phyloP scores from a whole-genome alignment of 2,329 filamentous ascomycete genomes.

The Colletotrichum euphorbiae region DNA sequence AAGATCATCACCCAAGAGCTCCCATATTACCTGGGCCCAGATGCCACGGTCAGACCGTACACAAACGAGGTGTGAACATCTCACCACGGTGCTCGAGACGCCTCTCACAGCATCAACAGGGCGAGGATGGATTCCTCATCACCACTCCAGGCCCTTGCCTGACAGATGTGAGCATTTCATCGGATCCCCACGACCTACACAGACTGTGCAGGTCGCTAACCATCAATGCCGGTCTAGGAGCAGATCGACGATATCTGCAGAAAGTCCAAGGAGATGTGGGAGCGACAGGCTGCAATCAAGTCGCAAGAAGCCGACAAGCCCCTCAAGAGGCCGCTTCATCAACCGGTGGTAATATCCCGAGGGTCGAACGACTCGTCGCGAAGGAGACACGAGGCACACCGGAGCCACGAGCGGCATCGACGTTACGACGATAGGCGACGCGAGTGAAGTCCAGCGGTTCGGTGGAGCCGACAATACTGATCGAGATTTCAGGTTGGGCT shows the following conservation, averaged over 20 bases:
- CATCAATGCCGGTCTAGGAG: conserved; percentile 55
- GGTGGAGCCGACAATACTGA: conserved; percentile 18
- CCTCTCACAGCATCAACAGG: conserved; percentile 52
- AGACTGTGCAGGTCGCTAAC: conserved; percentile 64
- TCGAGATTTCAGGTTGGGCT: conserved; percentile 36
- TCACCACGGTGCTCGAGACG: conserved; percentile 37
- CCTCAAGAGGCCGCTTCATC: conserved; percentile 68
- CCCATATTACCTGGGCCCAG: conserved; percentile 68
- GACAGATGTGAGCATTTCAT: conserved; percentile 63
- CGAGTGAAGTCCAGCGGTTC: conserved; percentile 39
- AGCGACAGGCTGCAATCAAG: conserved; percentile 65
- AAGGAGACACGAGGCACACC: conserved; percentile 50
- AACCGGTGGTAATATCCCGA: conserved; percentile 64
- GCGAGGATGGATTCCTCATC: conserved; percentile 71
- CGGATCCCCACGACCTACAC: background rate
- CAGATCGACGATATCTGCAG: conserved; percentile 73
- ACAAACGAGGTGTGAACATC: conserved; percentile 63
- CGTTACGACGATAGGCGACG: conserved; percentile 46
- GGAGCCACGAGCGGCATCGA: conserved; percentile 44
- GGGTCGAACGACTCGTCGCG: conserved; percentile 51
- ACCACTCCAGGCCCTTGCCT: conserved; percentile 68
- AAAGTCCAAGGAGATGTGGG: conserved; percentile 70
- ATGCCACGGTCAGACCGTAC: conserved; percentile 67
- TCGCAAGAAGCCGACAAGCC: conserved; percentile 59
- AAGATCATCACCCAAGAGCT: conserved; percentile 70